Evolutionary conservation across 495 filamentous ascomycete species (phyloP).

Genomic region (Neurospora tetraspora): DNA sequence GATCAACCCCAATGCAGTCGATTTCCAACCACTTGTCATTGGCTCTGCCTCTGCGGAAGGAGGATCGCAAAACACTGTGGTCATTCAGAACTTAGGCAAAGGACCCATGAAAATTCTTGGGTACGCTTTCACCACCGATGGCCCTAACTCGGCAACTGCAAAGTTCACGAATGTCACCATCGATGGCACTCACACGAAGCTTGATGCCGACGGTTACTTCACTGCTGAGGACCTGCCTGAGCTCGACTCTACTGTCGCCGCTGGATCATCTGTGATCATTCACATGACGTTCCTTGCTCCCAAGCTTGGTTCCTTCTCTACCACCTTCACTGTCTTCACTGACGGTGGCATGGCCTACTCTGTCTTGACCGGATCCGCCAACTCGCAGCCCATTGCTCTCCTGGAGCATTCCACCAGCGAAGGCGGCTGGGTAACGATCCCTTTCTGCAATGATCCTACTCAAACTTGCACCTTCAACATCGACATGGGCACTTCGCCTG

Average conservation of each 20-base stretch:
- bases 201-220: slow-evolving; percentile 18
- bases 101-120: slow-evolving; percentile 25
- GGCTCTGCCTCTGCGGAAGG: slow-evolving; percentile 11
- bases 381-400: slow-evolving; percentile 9
- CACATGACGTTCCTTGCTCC: slow-evolving; percentile 18
- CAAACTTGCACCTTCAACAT: slow-evolving; percentile 12
- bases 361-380: slow-evolving; percentile 20
- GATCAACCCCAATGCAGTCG: slow-evolving; percentile 25
- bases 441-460: slow-evolving; percentile 7
- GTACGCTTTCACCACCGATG: slow-evolving; percentile 18
- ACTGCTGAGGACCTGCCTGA: slow-evolving; percentile 21
- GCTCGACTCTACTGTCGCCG: slow-evolving; percentile 14
- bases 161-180: slow-evolving; percentile 19
- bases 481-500: slow-evolving; percentile 11
- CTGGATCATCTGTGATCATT: slow-evolving; percentile 18
- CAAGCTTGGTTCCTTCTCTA: slow-evolving; percentile 16
- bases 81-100: slow-evolving; percentile 28
- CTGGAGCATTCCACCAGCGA: slow-evolving; percentile 5
- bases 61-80: slow-evolving; percentile 20
- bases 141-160: slow-evolving; percentile 5
- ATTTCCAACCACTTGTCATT: slow-evolving; percentile 29
- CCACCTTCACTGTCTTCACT: slow-evolving; percentile 19
- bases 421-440: slow-evolving; percentile 8
- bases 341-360: slow-evolving; percentile 21
- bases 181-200: slow-evolving; percentile 6